These are phyloP conservation scores for Kokia cookei DNA, from an alignment of 441 rosid genomes.

Conservation along the genomic window DNA sequence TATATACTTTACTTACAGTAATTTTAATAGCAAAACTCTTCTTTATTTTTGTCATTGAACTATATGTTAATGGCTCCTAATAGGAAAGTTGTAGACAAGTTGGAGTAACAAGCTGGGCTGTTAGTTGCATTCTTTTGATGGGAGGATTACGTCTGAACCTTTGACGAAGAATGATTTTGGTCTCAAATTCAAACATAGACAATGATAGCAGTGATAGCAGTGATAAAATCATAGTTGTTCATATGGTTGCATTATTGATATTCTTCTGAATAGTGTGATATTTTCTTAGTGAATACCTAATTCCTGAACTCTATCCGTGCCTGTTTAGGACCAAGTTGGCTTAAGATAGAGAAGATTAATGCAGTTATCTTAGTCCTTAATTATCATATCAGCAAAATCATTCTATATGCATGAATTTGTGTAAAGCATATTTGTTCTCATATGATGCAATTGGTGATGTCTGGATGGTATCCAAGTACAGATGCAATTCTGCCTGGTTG, in stretches of 20 bases:
- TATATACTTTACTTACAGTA: background rate
- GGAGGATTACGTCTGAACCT: background rate
- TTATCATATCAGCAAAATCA: background rate
- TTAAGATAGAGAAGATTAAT: background rate
- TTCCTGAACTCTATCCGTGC: background rate
- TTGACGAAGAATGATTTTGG: background rate
- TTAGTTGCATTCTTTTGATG: background rate
- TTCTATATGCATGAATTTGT: background rate
- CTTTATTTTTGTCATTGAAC: background rate
- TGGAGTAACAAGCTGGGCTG: background rate
- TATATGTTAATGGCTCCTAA: background rate
- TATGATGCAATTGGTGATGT: constrained; percentile 13
- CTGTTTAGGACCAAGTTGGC: background rate
- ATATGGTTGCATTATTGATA: background rate
- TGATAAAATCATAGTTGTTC: background rate
- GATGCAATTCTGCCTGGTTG: constrained; percentile 17
- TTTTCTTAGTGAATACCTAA: background rate
- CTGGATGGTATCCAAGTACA: constrained; percentile 10
- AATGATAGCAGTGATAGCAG: background rate
- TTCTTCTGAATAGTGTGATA: background rate
- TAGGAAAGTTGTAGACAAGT: background rate
- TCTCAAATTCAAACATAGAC: background rate
- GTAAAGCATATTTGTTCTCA: background rate
- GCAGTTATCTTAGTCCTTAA: background rate
- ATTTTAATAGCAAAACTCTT: background rate